Conservation (phyloP, 305 asterid species). For the Solanum hybrid region DNA sequence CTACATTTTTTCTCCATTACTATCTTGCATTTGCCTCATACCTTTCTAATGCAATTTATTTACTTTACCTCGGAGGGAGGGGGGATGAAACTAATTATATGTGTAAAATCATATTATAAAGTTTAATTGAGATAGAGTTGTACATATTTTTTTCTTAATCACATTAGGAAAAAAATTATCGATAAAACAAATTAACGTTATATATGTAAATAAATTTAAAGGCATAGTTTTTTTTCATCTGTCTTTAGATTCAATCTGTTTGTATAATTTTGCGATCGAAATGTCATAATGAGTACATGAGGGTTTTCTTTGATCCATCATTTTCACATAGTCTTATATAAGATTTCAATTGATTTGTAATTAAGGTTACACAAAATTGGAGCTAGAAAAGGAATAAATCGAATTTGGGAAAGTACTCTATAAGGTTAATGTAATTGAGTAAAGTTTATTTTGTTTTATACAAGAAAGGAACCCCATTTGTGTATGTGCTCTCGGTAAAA, state of each 20-base stretch:
- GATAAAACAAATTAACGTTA: background rate
- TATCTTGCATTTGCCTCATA: background rate
- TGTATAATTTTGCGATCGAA: too few relatives aligned
- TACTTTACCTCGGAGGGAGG: background rate
- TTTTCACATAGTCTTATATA: too few relatives aligned
- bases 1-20: too few relatives aligned
- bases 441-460: too few relatives aligned
- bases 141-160: background rate
- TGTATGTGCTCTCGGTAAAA: background rate
- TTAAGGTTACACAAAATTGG: too few relatives aligned
- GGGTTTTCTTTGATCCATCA: too few relatives aligned
- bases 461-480: background rate
- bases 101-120: too few relatives aligned
- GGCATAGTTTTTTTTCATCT: background rate
- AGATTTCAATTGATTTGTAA: too few relatives aligned
- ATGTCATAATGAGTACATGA: too few relatives aligned
- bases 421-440: too few relatives aligned
- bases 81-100: background rate
- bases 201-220: background rate
- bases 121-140: background rate
- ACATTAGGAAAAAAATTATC: background rate
- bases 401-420: too few relatives aligned
- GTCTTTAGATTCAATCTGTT: background rate
- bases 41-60: background rate
- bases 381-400: too few relatives aligned